Evolutionary conservation across 352 stramenopile genomes (phyloP).

Genomic region (Phytophthora pluvialis): DNA sequence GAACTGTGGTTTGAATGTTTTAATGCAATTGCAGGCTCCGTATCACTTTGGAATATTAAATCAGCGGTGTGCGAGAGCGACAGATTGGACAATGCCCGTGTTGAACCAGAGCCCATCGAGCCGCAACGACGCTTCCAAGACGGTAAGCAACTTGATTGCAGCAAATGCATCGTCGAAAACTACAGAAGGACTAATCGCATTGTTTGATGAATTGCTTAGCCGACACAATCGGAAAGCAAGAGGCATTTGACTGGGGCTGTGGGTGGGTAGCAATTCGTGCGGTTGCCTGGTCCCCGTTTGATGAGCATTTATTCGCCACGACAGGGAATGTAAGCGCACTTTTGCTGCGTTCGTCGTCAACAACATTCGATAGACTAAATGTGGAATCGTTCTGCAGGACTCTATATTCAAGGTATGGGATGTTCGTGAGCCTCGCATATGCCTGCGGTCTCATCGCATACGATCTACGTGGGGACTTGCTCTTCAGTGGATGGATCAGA

Average conservation of each 20-base stretch:
- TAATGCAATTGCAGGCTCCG: slow-evolving; percentile 50
- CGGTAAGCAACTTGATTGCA: slow-evolving; percentile 42
- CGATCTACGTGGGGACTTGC: slow-evolving; percentile 81
- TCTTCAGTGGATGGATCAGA: slow-evolving; percentile 82
- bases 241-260: slow-evolving; percentile 83
- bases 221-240: slow-evolving; percentile 83
- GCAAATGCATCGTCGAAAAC: neutral
- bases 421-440: slow-evolving; percentile 78
- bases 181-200: slow-evolving; percentile 10
- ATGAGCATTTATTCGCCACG: slow-evolving; percentile 83
- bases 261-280: slow-evolving; percentile 84
- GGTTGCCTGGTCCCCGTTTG: slow-evolving; percentile 82
- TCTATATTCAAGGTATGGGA: slow-evolving; percentile 88
- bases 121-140: slow-evolving; percentile 84
- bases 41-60: slow-evolving; percentile 83
- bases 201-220: slow-evolving; percentile 41
- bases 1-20: slow-evolving; percentile 11
- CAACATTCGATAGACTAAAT: slow-evolving; percentile 5
- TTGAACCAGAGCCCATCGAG: slow-evolving; percentile 46
- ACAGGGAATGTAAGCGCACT: slow-evolving; percentile 79
- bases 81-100: neutral
- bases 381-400: slow-evolving; percentile 47
- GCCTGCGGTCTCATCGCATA: slow-evolving; percentile 81
- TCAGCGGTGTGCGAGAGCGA: slow-evolving; percentile 19
- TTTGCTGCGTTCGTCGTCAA: neutral